Base-by-base conservation (phyloP, 495 filamentous ascomycete species). In the Talaromyces thailandensis region DNA sequence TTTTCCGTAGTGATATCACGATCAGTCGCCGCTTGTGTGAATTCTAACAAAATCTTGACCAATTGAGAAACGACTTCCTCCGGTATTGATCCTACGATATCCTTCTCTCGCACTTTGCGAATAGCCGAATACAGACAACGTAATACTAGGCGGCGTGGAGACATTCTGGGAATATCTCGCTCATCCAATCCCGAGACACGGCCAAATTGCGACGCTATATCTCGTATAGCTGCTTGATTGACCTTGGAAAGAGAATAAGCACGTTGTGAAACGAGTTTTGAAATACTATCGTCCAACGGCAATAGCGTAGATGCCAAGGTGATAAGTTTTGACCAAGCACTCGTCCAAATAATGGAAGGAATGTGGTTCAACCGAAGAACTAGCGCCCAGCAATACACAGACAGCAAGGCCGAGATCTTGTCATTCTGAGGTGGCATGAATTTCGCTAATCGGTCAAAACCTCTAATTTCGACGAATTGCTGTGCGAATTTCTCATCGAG, bases 381-480 rank as follows among this genome's bases (percentile, higher is more conserved):
- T 25, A 80, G 55, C 5, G 62, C 68, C 58, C 71, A 75, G 14
- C 68, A 70, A 65, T 73, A 74, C 23, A 75, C 62, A 62, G 65
- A 64, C 62, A 79, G 57, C 23, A 69, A 64, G 43, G 67, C 60
- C 4, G 71, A 68, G 14, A 79, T 63, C 18, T 71, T 37, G 61
- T 80, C 75, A 51, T 72, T 58, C 18, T 68, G 60, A 25, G 60
- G 64, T 45, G 67, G 65, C 21, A 71, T 63, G 56, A 66, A 68
- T 48, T 72, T 66, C 53, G 92, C 80, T 1, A 98, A 75, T 31
- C 83, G 82, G 45, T 80, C 78, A 60, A 88, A 88, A 55, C 89
- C 84, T n/a, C 83, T 84, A 63, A 88, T 84, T 53, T 93, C 87
- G 6, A 88, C 76, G 64, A 96, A 91, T 31, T 90, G 87, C n/a